Base-by-base conservation (phyloP, 2,329 filamentous ascomycete genomes). In the Botrytis porri region DNA sequence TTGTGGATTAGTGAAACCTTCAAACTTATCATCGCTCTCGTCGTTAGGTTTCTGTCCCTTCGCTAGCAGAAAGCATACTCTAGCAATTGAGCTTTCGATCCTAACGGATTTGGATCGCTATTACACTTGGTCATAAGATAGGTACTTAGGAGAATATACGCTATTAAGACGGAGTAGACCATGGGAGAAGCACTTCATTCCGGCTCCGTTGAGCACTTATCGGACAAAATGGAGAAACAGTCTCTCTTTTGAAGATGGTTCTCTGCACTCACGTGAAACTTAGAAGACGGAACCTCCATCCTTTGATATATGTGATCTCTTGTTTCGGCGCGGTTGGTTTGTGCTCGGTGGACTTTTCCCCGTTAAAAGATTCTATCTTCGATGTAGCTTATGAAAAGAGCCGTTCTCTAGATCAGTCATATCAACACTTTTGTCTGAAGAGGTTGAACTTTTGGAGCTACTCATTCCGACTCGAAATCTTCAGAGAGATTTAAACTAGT, bases 261-360 rank as follows among this genome's bases (percentile, higher is more conserved):
- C 45, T 25, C 25, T 9, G 29, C n/a, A 67, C 64, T 67, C 35
- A 57, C 65, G 48, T 35, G n/a, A 32, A 29, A 39, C 35, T 59
- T 29, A 69, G 12, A 9, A 41, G 48, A 41, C 57, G 48, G 29
- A 57, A 57, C 18, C 65, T 69, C 48, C 45, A 69, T 39, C 65
- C 65, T 25, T 54, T 12, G 65, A 69, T 69, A n/a, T 69, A 57
- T n/a, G 48, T 41, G 65, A 69, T 69, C 22, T 69, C 48, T 29
- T 25, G 48, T 14, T 9, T 57, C n/a, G 32, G 22, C 20, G 10
- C n/a, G 59, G 37, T 51, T 29, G 61, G 25, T 32, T 32, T 59
- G 16, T 20, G 18, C 14, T 59, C 54, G n/a, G 29, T 20, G 32
- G n/a, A 32, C 5, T 32, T 32, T 32, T 54, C 25, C 6, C 6